Conservation (phyloP, 257 asterid genomes). For the Rauvolfia tetraphylla region DNA sequence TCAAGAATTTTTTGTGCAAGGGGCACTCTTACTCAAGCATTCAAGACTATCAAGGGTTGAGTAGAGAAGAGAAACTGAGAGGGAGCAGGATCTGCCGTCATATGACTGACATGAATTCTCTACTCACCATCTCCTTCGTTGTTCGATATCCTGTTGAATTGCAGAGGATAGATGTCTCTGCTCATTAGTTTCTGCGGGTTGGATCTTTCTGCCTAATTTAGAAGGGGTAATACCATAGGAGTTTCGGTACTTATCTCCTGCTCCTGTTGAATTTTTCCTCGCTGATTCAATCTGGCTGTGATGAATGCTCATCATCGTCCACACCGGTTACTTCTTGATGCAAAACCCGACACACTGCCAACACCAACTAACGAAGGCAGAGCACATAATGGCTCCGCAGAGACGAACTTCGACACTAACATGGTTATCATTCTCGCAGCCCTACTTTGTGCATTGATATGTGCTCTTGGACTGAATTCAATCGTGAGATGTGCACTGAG, state of each 20-base stretch:
- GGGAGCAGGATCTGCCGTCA: background rate
- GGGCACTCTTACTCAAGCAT: background rate
- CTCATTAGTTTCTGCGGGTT: background rate
- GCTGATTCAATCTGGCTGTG: background rate
- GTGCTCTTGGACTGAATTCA: slow-evolving; percentile 68
- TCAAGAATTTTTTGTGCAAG: background rate
- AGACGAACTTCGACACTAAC: slow-evolving; percentile 53
- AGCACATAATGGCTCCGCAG: slow-evolving; percentile 20
- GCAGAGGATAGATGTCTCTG: slow-evolving; percentile 16
- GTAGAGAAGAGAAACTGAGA: background rate
- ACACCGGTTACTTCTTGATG: slow-evolving; percentile 41
- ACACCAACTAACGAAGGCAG: slow-evolving; percentile 28
- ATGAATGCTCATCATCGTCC: slow-evolving; percentile 42
- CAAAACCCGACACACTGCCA: slow-evolving; percentile 8
- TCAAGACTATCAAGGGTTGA: too few relatives aligned
- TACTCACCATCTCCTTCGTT: slow-evolving; percentile 47
- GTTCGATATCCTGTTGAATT: slow-evolving; percentile 41
- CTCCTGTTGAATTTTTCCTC: background rate
- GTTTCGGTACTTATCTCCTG: background rate
- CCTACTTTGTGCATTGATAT: slow-evolving; percentile 58
- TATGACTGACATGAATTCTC: slow-evolving; percentile 34
- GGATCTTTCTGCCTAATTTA: background rate
- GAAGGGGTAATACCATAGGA: background rate
- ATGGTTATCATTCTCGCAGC: slow-evolving; percentile 78
- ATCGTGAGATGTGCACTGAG: slow-evolving; percentile 52